Evolutionary conservation across 148 eudicot species (phyloP), one percentile per base, ranked within the genome.

Genomic region (Vaccinium myrtillus): DNA sequence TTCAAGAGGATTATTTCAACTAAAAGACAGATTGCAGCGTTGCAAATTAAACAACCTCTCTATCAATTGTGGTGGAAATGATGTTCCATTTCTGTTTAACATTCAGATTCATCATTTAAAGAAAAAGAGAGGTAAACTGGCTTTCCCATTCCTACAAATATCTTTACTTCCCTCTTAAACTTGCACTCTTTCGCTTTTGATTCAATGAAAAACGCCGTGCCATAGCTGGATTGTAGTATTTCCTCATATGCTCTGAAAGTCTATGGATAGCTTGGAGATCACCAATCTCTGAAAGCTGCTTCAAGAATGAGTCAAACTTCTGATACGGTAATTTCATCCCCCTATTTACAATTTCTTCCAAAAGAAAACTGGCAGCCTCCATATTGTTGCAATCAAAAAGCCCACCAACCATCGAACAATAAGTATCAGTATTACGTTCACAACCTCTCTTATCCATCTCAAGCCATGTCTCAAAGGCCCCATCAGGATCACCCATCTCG

Each of bases 381-480:
- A 76, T 65, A 55, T 90, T 85, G 83, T 81, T 85, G 80, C 93
- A 89, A 49, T 83, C 89, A 84, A 97, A 97, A 65, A 94, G 93
- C 85, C 99, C 99, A 85, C 94, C 95, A 88, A 97, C 93, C 99
- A 97, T 97, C 39, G 88, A 85, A 87, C 98, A 92, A 46, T 91
- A 95, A 49, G 96, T 93, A 77, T 89, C 93, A 76, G 87, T 88
- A 87, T 93, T 97, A 36, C 88, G 90, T 75, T 79, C 77, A 85
- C 98, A 95, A 8, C 93, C 89, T 80, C 85, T 92, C 78, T 84
- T 88, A 71, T 90, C 94, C 98, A 97, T 95, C 87, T 97, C 98
- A 82, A 86, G 58, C 99, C 98, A 97, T 32, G 91, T 83, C 50
- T 91, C 91, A 88, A 93, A 91, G 7, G 99, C 99, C 46, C 93